Base-by-base conservation (phyloP, 805 yeast genomes). In the Vanderwaltozyma yarrowii region DNA sequence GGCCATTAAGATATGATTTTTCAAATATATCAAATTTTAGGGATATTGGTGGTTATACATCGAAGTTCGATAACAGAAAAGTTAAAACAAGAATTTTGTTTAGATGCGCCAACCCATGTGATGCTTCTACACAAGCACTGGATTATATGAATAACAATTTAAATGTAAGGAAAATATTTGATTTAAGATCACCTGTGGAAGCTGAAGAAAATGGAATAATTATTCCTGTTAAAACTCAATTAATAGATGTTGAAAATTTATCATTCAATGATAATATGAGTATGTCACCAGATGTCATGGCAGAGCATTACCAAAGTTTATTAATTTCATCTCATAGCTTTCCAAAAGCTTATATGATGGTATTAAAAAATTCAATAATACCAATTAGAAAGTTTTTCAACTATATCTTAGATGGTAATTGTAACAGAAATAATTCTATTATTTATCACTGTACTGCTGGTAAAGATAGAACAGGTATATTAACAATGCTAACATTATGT, bases 381-480 rank as follows among this genome's bases (percentile, higher is more conserved):
- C 64, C 74, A 5, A 78, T 71, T 51, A 65, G 61, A 33, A 52
- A 54, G 8, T 68, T 84, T 24, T 73, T 83, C 48, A 56, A 61
- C 33, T 73, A 66, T 49, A 62, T 85, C 33, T 64, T 77, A 33
- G 84, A 80, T 40, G 55, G 45, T 6, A 29, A 38, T n/a, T 42
- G 44, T 21, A 35, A 45, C 20, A 70, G 75, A 3, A 10, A 34
- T 4, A 56, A 61, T n/a, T 70, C 73, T 2, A 61, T 85, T 41
- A 58, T 80, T 9, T 74, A 78, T 56, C 89, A 83, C 53, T 85
- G 94, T 60, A 74, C 88, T 4, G 89, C 89, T 1, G 95, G 95
- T 2, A 85, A 84, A 56, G 95, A 85, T 54, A 70, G 94, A 32
- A 84, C 95, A 0, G 95, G 94, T 0, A 67, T 83, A 12, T 54